These are phyloP conservation scores for Pisolithus tinctorius DNA, from an alignment of 768 basidiomycete species.

Conservation along the genomic window DNA sequence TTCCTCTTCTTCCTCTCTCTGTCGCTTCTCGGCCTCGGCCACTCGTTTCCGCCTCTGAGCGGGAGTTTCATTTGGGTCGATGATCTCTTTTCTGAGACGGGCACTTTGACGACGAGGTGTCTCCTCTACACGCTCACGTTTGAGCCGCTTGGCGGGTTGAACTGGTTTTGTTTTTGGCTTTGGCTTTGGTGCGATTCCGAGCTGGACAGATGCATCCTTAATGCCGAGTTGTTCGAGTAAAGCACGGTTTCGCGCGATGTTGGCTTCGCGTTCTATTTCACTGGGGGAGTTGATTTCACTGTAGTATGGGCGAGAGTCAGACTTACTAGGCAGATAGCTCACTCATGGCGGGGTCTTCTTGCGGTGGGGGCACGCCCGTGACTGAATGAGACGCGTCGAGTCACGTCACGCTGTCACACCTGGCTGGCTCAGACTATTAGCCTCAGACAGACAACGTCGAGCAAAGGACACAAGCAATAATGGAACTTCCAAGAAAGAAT, in stretches of 20 bases:
- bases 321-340: constrained; percentile 48
- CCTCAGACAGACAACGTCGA: too few species aligned
- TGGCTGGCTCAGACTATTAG: too few species aligned
- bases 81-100: constrained; percentile 43
- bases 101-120: constrained; percentile 62
- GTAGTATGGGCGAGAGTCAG: not conserved
- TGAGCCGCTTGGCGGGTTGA: constrained; percentile 48
- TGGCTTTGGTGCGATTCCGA: constrained; percentile 38
- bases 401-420: constrained; percentile 24
- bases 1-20: constrained; percentile 56
- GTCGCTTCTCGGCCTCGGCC: constrained; percentile 51
- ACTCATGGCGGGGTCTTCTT: constrained; percentile 25
- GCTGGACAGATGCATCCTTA: constrained; percentile 43
- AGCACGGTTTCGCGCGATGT: constrained; percentile 74
- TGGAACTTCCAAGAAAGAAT: too few species aligned
- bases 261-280: constrained; percentile 71
- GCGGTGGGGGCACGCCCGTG: not conserved
- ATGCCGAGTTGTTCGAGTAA: constrained; percentile 68
- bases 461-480: too few species aligned
- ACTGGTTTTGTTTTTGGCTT: constrained; percentile 53
- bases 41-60: constrained; percentile 60
- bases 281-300: constrained; percentile 21
- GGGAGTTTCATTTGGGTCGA: constrained; percentile 60
- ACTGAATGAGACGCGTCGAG: constrained; percentile 19
- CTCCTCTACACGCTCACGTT: constrained; percentile 38